Evolutionary conservation across 176 grass and related monocot species (phyloP).

Genomic region (Phragmites australis): DNA sequence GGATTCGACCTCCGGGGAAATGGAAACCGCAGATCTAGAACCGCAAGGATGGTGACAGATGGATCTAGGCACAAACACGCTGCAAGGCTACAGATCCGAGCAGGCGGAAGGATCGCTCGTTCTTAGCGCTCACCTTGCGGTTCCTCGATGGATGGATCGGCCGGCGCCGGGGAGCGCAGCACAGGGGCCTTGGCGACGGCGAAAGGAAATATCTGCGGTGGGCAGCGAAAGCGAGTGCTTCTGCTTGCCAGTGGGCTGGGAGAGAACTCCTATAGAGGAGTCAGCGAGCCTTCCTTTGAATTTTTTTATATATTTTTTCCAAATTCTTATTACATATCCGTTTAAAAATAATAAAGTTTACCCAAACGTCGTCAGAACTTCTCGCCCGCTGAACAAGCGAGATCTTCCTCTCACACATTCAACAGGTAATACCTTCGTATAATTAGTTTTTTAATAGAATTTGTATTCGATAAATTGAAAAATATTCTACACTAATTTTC

Average conservation of each 20-base stretch:
- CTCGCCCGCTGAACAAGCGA: too few species aligned
- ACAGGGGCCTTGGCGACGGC: not conserved
- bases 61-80: not conserved
- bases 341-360: too few species aligned
- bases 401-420: too few species aligned
- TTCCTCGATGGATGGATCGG: not conserved
- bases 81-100: not conserved
- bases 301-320: too few species aligned
- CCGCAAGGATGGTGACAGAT: not conserved
- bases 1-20: not conserved
- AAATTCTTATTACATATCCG: too few species aligned
- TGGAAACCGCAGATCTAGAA: not conserved
- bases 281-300: not conserved
- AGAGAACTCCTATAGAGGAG: not conserved
- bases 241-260: constrained; percentile 9
- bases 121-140: constrained; percentile 9
- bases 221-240: not conserved
- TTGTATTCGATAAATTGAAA: too few species aligned
- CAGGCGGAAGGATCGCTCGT: not conserved
- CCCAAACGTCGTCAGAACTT: too few species aligned
- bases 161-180: not conserved
- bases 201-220: not conserved
- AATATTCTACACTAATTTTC: too few species aligned
- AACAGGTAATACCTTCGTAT: too few species aligned
- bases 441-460: too few species aligned